Percentiles rank a stretch among this genome's conserved stretches.
Evolutionary conservation across 1,284 basidiomycete species (phyloP).

Genomic region (Malassezia arunalokei): DNA sequence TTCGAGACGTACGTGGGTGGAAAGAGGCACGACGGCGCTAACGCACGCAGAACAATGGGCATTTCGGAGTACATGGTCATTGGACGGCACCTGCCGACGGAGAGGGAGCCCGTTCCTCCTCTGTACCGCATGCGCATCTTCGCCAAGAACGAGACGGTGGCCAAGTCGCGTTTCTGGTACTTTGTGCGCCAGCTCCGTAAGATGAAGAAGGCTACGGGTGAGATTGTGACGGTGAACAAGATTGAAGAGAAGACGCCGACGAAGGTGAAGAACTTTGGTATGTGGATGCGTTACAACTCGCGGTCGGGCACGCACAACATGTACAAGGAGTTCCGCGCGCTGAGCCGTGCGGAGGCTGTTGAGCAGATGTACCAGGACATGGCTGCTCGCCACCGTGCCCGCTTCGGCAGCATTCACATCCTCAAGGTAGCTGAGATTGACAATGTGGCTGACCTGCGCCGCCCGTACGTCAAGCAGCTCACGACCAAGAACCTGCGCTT

Average conservation of each 20-base stretch:
- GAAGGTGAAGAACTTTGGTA: conserved; percentile 99
- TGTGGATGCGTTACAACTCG: conserved; percentile 87
- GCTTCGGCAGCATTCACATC: conserved; percentile 96
- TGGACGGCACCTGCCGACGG: conserved; percentile 90
- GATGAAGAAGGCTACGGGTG: conserved; percentile 98
- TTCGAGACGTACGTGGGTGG: conserved; percentile 7
- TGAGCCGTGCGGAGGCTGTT: conserved; percentile 86
- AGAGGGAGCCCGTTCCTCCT: conserved; percentile 83
- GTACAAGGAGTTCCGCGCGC: conserved; percentile 87
- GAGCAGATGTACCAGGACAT: conserved; percentile 98
- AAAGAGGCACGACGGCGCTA: not conserved
- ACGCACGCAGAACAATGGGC: conserved; percentile 42
- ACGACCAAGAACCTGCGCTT: conserved; percentile 81
- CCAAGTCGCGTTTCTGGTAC: conserved; percentile 99
- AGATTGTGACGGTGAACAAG: conserved; percentile 95
- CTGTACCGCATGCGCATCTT: conserved; percentile 99
- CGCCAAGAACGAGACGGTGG: conserved; percentile 91
- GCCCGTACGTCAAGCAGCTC: conserved; percentile 85
- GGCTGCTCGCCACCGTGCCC: conserved; percentile 96
- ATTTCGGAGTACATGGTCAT: conserved; percentile 86
- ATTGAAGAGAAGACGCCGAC: conserved; percentile 77
- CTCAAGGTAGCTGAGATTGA: conserved; percentile 84
- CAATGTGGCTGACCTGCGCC: conserved; percentile 79
- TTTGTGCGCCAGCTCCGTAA: conserved; percentile 77
- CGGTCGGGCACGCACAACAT: conserved; percentile 49